These are phyloP conservation scores for rapeseed (Brassica napus) DNA, from an alignment of 345 rosid genomes.

Conservation along the genomic window Da-Ae NC_063442.1:44940001-44940500, in stretches of 20 bases:
- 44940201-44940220: conserved; percentile 52
- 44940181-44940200: conserved; percentile 75
- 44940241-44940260: conserved; percentile 52
- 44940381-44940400: conserved; percentile 64
- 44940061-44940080: neutral
- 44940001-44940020: conserved; percentile 40
- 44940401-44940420: conserved; percentile 78
- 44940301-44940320: conserved; percentile 38
- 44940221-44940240: conserved; percentile 51
- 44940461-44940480: conserved; percentile 56
- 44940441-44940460: conserved; percentile 36
- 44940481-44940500: conserved; percentile 81
- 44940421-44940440: conserved; percentile 49
- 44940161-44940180: conserved; percentile 59
- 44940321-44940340: conserved; percentile 28
- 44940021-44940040: neutral
- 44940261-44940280: conserved; percentile 48
- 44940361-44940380: conserved; percentile 65
- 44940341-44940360: conserved; percentile 70
- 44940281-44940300: conserved; percentile 49
- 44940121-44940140: conserved; percentile 63
- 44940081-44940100: neutral
- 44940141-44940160: conserved; percentile 74
- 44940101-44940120: conserved; percentile 39
- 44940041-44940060: neutral